Conservation (phyloP, 139 green algal genomes). For the Tetradesmus lagerheimii region DNA sequence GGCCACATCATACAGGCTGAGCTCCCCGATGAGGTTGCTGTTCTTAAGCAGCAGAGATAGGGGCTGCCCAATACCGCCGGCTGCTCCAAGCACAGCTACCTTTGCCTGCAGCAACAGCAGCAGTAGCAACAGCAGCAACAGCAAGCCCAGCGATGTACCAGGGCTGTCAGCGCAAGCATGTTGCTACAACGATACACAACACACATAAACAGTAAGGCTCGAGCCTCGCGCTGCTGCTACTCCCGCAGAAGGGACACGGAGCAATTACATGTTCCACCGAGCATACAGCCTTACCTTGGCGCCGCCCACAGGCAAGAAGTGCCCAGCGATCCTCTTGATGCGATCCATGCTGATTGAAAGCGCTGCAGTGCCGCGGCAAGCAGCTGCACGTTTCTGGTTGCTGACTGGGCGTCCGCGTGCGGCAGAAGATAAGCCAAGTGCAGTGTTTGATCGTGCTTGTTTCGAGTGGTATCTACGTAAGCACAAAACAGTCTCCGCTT, state of each 20-base stretch:
- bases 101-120: conserved; percentile 68
- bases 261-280: not conserved
- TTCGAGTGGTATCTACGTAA: too few species aligned
- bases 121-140: not conserved
- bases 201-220: not conserved
- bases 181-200: not conserved
- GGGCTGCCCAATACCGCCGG: conserved; percentile 97
- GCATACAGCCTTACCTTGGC: conserved; percentile 24
- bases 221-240: not conserved
- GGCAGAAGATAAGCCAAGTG: not conserved
- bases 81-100: conserved; percentile 95
- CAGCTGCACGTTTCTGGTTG: not conserved
- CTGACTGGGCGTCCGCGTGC: not conserved
- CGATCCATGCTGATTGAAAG: conserved; percentile 34
- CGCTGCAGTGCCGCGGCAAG: not conserved
- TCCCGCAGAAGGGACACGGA: not conserved
- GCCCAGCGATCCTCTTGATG: conserved; percentile 40
- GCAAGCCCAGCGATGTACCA: not conserved
- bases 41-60: conserved; percentile 96
- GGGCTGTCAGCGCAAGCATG: not conserved
- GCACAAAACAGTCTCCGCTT: too few species aligned
- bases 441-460: too few species aligned
- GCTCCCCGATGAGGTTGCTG: conserved; percentile 67
- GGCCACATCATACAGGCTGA: conserved; percentile 95
- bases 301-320: conserved; percentile 30